These are phyloP conservation scores for Agarophyton chilense DNA, from an alignment of 23 red algal species.

Conservation along the genomic window DNA sequence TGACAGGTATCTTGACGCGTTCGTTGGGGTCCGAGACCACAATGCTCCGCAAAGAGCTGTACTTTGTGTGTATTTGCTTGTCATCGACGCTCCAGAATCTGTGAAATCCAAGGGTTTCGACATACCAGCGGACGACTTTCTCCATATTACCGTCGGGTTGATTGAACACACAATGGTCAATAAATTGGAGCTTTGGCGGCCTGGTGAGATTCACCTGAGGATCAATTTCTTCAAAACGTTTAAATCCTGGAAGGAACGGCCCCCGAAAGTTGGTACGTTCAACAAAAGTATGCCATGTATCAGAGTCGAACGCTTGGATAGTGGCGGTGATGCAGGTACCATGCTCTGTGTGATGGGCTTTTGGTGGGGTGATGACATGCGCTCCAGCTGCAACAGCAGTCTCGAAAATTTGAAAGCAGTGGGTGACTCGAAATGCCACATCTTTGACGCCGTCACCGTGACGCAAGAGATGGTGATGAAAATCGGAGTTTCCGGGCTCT, in stretches of 20 bases:
- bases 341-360: constrained; percentile 43
- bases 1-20: constrained; percentile 96
- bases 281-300: constrained; percentile 92
- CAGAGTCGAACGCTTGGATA: constrained; percentile 82
- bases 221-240: constrained; percentile 33
- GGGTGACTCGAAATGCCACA: constrained; percentile 85
- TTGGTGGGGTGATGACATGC: constrained; percentile 31
- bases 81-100: constrained; percentile 99
- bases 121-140: constrained; percentile 86
- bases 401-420: constrained; percentile 75
- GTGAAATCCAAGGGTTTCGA: constrained; percentile 80
- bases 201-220: constrained; percentile 57
- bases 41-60: constrained; percentile 87
- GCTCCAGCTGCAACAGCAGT: constrained; percentile 64
- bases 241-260: constrained; percentile 88
- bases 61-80: constrained; percentile 94
- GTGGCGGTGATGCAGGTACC: constrained; percentile 77
- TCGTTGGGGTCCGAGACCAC: constrained; percentile 88
- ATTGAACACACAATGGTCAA: constrained; percentile 98
- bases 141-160: constrained; percentile 90
- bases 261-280: constrained; percentile 75
- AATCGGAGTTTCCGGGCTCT: constrained; percentile 58
- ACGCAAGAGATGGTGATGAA: constrained; percentile 40
- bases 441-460: constrained; percentile 97
- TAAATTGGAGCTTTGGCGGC: constrained; percentile 42